A percentile compares a stretch with the other conserved stretches of the same genome.
Conservation (phyloP, 192 early-diverging fungal genomes). For the Coemansia sp. region DNA sequence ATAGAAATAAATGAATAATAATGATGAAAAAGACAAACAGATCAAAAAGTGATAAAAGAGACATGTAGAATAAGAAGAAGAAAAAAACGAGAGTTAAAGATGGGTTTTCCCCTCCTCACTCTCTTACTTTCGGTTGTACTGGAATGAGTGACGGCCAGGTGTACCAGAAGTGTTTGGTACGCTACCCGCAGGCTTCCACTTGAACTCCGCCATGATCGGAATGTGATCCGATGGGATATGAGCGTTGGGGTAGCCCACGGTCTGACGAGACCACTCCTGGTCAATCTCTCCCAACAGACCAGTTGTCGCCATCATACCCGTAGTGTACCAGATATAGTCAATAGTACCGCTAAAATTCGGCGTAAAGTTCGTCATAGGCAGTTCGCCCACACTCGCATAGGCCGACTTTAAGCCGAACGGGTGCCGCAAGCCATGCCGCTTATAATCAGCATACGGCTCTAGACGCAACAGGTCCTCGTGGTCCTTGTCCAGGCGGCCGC, state of each 20-base stretch:
- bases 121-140: slow-evolving; percentile 36
- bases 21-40: slow-evolving; percentile 15
- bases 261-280: slow-evolving; percentile 71
- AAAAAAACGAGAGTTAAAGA: slow-evolving; percentile 19
- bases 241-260: slow-evolving; percentile 92
- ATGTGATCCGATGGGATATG: slow-evolving; percentile 87
- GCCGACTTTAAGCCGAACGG: slow-evolving; percentile 80
- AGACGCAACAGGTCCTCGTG: slow-evolving; percentile 83
- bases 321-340: slow-evolving; percentile 94
- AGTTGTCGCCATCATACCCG: slow-evolving; percentile 71
- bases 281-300: slow-evolving; percentile 85
- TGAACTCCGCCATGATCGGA: slow-evolving; percentile 74
- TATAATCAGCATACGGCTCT: slow-evolving; percentile 82
- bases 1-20: not conserved
- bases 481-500: slow-evolving; percentile 74
- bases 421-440: slow-evolving; percentile 81
- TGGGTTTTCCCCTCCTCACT: not conserved
- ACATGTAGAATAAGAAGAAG: slow-evolving; percentile 14
- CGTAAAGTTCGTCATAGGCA: slow-evolving; percentile 93
- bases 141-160: slow-evolving; percentile 40
- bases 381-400: slow-evolving; percentile 71
- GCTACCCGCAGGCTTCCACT: slow-evolving; percentile 55
- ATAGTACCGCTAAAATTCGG: slow-evolving; percentile 86
- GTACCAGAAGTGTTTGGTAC: slow-evolving; percentile 9
- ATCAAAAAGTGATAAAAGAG: slow-evolving; percentile 18